Percentiles rank a stretch among this genome's conserved stretches.
phyloP scores from a whole-genome alignment of 2,329 filamentous ascomycete genomes.

The Alternaria brassicae region DNA sequence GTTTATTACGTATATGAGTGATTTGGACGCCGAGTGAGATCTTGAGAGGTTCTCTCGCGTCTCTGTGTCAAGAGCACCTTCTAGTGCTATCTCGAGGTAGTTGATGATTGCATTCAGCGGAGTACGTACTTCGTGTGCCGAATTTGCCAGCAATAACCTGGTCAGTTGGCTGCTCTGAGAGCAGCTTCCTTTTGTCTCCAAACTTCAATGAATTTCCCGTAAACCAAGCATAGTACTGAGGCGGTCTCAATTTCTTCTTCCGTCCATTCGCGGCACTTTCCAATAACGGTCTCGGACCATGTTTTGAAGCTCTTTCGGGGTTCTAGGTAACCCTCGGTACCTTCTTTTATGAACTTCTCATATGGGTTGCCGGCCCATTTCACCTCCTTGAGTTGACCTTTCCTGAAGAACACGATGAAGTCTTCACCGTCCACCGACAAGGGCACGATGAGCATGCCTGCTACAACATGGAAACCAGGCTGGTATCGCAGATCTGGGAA shows the following conservation, averaged over 20 bases:
- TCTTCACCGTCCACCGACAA: slow-evolving; percentile 77
- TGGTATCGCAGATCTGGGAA: slow-evolving; percentile 82
- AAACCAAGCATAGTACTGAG: slow-evolving; percentile 84
- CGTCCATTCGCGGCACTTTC: slow-evolving; percentile 85
- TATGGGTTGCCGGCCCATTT: slow-evolving; percentile 90
- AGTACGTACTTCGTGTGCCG: slow-evolving; percentile 89
- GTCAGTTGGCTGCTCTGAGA: slow-evolving; percentile 84
- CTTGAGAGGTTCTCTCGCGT: slow-evolving; percentile 83
- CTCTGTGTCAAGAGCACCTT: slow-evolving; percentile 79
- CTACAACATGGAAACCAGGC: slow-evolving; percentile 79
- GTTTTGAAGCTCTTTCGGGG: slow-evolving; percentile 79
- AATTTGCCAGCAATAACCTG: slow-evolving; percentile 80
- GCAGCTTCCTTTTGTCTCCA: slow-evolving; percentile 91
- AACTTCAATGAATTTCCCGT: slow-evolving; percentile 89
- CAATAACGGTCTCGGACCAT: slow-evolving; percentile 82
- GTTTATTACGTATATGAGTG: slow-evolving; percentile 92
- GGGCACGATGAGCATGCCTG: slow-evolving; percentile 82
- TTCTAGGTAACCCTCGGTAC: slow-evolving; percentile 76
- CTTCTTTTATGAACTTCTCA: slow-evolving; percentile 75
- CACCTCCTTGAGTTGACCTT: slow-evolving; percentile 74
- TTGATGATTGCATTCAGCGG: slow-evolving; percentile 94
- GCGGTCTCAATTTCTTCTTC: slow-evolving; percentile 90
- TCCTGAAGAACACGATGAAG: slow-evolving; percentile 92
- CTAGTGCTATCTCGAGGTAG: slow-evolving; percentile 88
- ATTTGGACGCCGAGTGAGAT: slow-evolving; percentile 91